phyloP scores from a whole-genome alignment of 2,329 filamentous ascomycete species.

The Bisporella sp. region DNA sequence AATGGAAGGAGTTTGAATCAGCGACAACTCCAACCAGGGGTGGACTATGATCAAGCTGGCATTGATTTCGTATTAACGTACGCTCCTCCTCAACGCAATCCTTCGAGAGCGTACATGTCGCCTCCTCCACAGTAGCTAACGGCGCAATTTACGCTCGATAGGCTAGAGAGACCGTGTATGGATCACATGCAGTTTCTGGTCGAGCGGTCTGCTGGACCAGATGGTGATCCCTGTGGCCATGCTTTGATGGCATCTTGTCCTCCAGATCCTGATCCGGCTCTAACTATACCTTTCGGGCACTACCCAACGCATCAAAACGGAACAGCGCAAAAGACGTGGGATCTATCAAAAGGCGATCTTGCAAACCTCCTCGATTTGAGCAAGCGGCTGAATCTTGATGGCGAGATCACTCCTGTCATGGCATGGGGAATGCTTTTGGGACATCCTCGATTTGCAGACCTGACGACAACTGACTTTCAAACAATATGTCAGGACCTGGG shows the following conservation, averaged over 20 bases:
- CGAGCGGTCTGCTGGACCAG: conserved; percentile 49
- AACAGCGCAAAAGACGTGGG: conserved; percentile 57
- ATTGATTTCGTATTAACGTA: conserved; percentile 92
- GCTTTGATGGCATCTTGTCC: conserved; percentile 91
- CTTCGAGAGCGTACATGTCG: conserved; percentile 59
- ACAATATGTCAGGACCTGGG: conserved; percentile 66
- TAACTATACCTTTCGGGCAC: conserved; percentile 47
- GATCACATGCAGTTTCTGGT: conserved; percentile 78
- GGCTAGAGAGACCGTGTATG: conserved; percentile 92
- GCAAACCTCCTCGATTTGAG: conserved; percentile 79
- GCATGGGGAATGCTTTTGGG: conserved; percentile 78
- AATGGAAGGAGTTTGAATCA: conserved; percentile 18
- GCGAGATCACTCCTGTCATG: conserved; percentile 93
- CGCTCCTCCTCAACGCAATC: conserved; percentile 36
- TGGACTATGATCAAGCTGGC: conserved; percentile 75
- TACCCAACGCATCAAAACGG: conserved; percentile 10
- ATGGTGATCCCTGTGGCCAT: conserved; percentile 73
- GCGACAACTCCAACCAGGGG: conserved; percentile 28
- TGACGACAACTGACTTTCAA: conserved; percentile 63
- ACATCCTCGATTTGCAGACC: conserved; percentile 60
- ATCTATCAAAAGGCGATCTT: conserved; percentile 69
- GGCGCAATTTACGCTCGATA: conserved; percentile 34
- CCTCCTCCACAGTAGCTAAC: conserved; percentile 51
- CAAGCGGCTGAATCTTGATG: conserved; percentile 72
- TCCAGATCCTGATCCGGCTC: conserved; percentile 40